A percentile compares a stretch with the other conserved stretches of the same genome.
phyloP scores from a whole-genome alignment of 495 filamentous ascomycete species.

The Chaetomidium leptoderma region DNA sequence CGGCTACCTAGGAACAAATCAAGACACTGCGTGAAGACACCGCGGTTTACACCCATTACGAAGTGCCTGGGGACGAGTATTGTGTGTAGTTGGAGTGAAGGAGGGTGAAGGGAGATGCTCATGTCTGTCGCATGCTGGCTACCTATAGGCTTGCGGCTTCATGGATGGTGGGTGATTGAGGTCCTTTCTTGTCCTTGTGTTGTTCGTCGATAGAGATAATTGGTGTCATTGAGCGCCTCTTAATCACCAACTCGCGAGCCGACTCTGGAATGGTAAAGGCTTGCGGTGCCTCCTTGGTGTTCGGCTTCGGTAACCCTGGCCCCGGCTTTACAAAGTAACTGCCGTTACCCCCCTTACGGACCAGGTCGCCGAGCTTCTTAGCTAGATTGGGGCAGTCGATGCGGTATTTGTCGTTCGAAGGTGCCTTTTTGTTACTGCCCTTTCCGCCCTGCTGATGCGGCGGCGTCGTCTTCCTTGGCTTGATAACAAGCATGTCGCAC shows the following conservation, averaged over 20 bases:
- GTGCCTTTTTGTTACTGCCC: neutral
- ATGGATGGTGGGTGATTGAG: too few species aligned
- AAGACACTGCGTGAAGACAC: neutral
- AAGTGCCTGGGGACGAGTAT: neutral
- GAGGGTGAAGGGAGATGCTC: too few species aligned
- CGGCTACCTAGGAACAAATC: neutral
- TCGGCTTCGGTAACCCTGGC: too few species aligned
- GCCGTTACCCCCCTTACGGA: neutral
- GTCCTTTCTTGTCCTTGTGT: too few species aligned
- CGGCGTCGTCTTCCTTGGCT: neutral
- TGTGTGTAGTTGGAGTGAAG: neutral
- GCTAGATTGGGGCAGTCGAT: neutral
- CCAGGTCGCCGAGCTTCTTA: too few species aligned
- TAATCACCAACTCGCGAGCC: too few species aligned
- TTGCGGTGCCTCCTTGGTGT: too few species aligned
- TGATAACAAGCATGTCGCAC: neutral
- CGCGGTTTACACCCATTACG: neutral
- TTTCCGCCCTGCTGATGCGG: neutral
- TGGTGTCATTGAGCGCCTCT: too few species aligned
- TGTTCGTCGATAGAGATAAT: too few species aligned
- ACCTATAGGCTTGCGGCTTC: too few species aligned
- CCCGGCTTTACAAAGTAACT: neutral
- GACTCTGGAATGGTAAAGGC: too few species aligned
- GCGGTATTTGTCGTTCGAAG: neutral
- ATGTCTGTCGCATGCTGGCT: too few species aligned